Conservation (phyloP, 164 flowering plant species). For the Echeveria elegans region DNA sequence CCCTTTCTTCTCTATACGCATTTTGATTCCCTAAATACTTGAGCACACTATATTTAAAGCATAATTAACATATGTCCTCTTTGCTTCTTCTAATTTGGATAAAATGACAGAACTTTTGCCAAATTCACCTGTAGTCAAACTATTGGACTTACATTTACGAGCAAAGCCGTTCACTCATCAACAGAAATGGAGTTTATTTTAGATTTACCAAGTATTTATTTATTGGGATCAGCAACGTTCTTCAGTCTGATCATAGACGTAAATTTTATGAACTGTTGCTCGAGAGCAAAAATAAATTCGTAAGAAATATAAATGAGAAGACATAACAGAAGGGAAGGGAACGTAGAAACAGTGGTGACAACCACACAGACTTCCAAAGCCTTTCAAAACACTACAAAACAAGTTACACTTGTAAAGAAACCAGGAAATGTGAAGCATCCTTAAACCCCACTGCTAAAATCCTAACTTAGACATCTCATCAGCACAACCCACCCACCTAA, state of each 20-base stretch:
- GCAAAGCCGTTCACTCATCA: background rate
- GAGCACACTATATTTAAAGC: background rate
- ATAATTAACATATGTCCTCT: background rate
- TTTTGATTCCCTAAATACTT: background rate
- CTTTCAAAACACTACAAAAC: no score
- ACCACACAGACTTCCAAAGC: no score
- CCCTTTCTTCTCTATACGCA: background rate
- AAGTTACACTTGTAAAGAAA: background rate
- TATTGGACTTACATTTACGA: background rate
- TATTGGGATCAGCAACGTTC: background rate
- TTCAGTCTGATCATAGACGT: no score
- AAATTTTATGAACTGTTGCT: no score
- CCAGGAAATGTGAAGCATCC: background rate
- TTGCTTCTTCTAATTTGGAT: background rate
- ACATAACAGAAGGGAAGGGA: background rate
- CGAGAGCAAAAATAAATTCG: no score
- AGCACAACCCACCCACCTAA: background rate
- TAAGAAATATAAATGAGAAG: background rate
- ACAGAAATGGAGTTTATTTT: background rate
- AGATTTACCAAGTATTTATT: background rate
- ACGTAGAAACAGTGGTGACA: background rate
- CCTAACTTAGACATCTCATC: background rate
- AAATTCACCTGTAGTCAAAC: background rate
- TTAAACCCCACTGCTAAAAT: background rate
- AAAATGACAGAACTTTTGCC: background rate